Evolutionary conservation across 306 rosid species (phyloP).

Genomic region (Urtica urens): DNA sequence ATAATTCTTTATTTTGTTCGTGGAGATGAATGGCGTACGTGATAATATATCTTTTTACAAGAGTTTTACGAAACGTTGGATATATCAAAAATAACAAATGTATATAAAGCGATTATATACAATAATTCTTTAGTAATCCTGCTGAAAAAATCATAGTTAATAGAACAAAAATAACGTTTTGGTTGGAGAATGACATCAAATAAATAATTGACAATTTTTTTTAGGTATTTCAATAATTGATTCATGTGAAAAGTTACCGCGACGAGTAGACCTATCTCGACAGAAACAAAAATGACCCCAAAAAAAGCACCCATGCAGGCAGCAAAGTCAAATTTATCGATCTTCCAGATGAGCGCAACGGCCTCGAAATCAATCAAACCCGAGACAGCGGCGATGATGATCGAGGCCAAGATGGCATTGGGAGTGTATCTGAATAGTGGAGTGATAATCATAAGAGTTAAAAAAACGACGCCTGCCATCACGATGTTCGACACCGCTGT

Average conservation of each 20-base stretch:
- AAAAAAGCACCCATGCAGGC: slow-evolving; percentile 92
- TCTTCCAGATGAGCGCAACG: slow-evolving; percentile 47
- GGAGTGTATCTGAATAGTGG: slow-evolving; percentile 86
- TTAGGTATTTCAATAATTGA: background rate
- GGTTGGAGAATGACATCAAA: too few species aligned
- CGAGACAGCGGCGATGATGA: slow-evolving; percentile 53
- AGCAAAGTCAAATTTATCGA: slow-evolving; percentile 66
- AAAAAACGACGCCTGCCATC: slow-evolving; percentile 49
- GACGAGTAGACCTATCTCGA: slow-evolving; percentile 71
- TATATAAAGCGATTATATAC: too few species aligned
- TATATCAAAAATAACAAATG: too few species aligned
- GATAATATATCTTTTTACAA: too few species aligned
- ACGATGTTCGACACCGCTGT: slow-evolving; percentile 83
- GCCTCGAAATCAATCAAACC: slow-evolving; percentile 48
- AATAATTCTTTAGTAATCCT: too few species aligned
- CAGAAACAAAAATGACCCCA: slow-evolving; percentile 65
- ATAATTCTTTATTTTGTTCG: too few species aligned
- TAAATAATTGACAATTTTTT: background rate
- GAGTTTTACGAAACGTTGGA: too few species aligned
- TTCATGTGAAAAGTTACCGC: too few species aligned
- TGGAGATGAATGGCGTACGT: too few species aligned
- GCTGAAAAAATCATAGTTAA: too few species aligned
- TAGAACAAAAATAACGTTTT: too few species aligned
- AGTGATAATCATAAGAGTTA: slow-evolving; percentile 47
- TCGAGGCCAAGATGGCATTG: slow-evolving; percentile 70